phyloP scores from a whole-genome alignment of 768 basidiomycete genomes.

The Fomitopsis serialis region DNA sequence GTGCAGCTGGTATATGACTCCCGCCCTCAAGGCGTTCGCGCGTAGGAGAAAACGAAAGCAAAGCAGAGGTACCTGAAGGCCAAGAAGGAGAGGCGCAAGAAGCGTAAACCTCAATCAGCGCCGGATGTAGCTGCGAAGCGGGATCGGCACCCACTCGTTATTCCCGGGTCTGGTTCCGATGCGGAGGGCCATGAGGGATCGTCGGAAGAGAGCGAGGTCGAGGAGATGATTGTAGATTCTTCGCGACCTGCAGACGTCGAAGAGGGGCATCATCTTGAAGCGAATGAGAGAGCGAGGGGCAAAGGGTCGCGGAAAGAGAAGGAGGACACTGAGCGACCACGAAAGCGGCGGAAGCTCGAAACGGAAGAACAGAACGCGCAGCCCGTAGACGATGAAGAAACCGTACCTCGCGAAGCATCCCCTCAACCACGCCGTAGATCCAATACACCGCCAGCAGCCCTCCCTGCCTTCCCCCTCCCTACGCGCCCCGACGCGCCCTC shows the following conservation, averaged over 20 bases:
- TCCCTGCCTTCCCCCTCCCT: slow-evolving; percentile 70
- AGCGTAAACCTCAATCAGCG: slow-evolving; percentile 23
- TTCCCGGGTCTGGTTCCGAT: not conserved
- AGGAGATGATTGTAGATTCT: slow-evolving; percentile 6
- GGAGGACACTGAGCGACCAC: slow-evolving; percentile 23
- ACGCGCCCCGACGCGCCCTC: slow-evolving; percentile 63
- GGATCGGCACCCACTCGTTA: too few species aligned
- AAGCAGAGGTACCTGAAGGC: slow-evolving; percentile 69
- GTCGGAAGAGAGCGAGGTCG: slow-evolving; percentile 17
- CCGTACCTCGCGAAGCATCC: slow-evolving; percentile 40
- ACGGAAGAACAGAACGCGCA: slow-evolving; percentile 12
- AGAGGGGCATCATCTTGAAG: not conserved
- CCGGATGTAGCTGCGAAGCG: not conserved
- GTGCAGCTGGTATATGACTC: not conserved
- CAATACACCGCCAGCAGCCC: slow-evolving; percentile 29
- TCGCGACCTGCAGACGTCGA: not conserved
- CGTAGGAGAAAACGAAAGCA: slow-evolving; percentile 59
- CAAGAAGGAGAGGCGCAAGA: slow-evolving; percentile 65
- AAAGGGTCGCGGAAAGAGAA: not conserved
- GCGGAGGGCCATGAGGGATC: slow-evolving; percentile 8
- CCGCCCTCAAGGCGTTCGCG: not conserved
- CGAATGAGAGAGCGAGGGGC: slow-evolving; percentile 11
- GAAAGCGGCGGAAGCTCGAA: slow-evolving; percentile 39
- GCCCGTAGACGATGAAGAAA: slow-evolving; percentile 15
- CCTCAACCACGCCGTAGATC: slow-evolving; percentile 6